These are phyloP conservation scores for Chlamydomonas asymmetrica DNA, from an alignment of 139 green algal genomes.

Conservation along the genomic window DNA sequence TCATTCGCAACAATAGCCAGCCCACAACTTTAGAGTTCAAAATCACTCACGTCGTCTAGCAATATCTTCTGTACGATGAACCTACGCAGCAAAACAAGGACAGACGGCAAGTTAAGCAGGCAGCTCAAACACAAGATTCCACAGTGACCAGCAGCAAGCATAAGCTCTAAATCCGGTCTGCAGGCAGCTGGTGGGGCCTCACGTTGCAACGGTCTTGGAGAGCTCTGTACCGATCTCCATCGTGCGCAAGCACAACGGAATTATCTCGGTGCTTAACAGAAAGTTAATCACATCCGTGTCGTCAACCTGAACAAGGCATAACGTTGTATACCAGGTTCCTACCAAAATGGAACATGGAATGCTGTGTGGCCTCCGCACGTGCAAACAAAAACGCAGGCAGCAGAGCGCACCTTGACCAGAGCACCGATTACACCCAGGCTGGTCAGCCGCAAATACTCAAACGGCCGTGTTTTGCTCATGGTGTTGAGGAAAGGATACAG, in stretches of 20 bases:
- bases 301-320: conserved; percentile 71
- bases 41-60: conserved; percentile 83
- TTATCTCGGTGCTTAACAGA: conserved; percentile 98
- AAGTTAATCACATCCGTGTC: conserved; percentile 99
- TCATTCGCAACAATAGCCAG: too few relatives aligned
- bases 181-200: too few relatives aligned
- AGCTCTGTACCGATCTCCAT: conserved; percentile 99
- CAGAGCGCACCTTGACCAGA: conserved; percentile 94
- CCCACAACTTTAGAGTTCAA: too few relatives aligned
- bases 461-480: conserved; percentile 93
- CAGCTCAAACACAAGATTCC: too few relatives aligned
- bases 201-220: conserved; percentile 98
- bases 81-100: too few relatives aligned
- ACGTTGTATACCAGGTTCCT: too few relatives aligned
- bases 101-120: too few relatives aligned
- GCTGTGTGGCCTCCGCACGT: too few relatives aligned
- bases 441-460: conserved; percentile 98
- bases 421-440: conserved; percentile 96
- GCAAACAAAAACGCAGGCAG: too few relatives aligned
- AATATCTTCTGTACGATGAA: conserved; percentile 99
- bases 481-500: conserved; percentile 99
- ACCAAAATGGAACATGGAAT: too few relatives aligned
- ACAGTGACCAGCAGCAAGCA: too few relatives aligned
- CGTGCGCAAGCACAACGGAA: conserved; percentile 96
- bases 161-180: too few relatives aligned